Conservation (phyloP, 805 yeast species). For the Zygosaccharomyces kombuchaensis region DNA sequence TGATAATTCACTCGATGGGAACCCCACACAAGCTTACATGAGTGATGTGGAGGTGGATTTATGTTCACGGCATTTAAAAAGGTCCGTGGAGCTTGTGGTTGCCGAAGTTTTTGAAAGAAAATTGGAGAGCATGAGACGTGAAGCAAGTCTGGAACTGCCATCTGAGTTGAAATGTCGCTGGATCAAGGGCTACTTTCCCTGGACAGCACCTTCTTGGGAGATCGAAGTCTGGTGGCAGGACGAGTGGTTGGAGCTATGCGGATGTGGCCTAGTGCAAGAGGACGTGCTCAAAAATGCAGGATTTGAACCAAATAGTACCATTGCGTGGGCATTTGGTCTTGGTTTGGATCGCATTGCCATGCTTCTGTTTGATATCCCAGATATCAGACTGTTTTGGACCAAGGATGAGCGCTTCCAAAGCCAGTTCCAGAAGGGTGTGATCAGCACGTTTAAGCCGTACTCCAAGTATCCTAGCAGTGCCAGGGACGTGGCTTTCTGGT, state of each 20-base stretch:
- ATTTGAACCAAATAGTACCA: conserved; percentile 46
- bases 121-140: conserved; percentile 41
- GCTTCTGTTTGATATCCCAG: conserved; percentile 93
- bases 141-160: conserved; percentile 50
- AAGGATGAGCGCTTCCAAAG: conserved; percentile 65
- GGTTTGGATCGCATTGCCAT: conserved; percentile 95
- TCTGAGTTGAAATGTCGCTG: conserved; percentile 79
- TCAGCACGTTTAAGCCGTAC: conserved; percentile 76
- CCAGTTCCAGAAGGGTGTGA: conserved; percentile 65
- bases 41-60: conserved; percentile 62
- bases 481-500: conserved; percentile 92
- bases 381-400: conserved; percentile 91
- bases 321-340: conserved; percentile 98
- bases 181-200: conserved; percentile 94
- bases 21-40: conserved; percentile 82
- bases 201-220: conserved; percentile 99
- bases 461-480: conserved; percentile 84
- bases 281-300: conserved; percentile 74
- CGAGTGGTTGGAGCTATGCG: conserved; percentile 96
- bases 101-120: conserved; percentile 65
- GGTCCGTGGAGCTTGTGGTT: conserved; percentile 79
- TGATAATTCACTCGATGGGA: conserved; percentile 50
- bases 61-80: conserved; percentile 72
- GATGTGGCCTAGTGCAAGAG: conserved; percentile 86
- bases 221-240: conserved; percentile 99